Evolutionary conservation across 345 rosid genomes (phyloP), one percentile per base, ranked within the genome.

Genomic region (Eutrema yunnanense): DNA sequence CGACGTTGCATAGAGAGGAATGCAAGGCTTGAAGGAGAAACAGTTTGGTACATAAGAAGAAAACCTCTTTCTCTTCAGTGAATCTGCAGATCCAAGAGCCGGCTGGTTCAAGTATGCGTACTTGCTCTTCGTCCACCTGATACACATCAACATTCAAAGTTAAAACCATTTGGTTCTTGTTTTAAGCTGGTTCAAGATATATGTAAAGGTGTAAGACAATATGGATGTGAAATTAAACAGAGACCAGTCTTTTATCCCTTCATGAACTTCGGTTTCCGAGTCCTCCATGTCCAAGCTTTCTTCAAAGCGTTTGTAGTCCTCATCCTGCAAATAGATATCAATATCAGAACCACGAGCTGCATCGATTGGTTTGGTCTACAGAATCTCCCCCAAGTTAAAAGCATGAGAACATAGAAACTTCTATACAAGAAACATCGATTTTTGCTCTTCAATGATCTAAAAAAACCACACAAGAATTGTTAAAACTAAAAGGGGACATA

Each of bases 71-170:
- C 81, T 84, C 40, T 81, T 85, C 27, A 67, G 37, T 8, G 61
- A 61, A 32, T 83, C 90, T 53, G 59, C 56, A 12, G 88, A 71
- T 44, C 76, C 83, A n/a, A 86, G 40, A 22, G 89, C 93, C 0
- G 98, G 96, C 41, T 92, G 96, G 87, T 90, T 92, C 79, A 92
- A 58, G 73, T 90, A 92, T 12, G 98, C 98, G 41, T 88, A 92
- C 75, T 86, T 92, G 85, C 98, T 90, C 89, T 86, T 90, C 0
- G 85, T 90, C 98, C 96, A 90, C 98, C 98, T 92, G 87, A 85
- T 34, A 50, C 3, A 26, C 50, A 56, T 47, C 66, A 3, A 48
- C 1, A n/a, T 38, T 9, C 47, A 62, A 26, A 74, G 51, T 71
- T 71, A 38, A 4, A 52, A 64, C 19, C 62, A 3, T 6, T 12